Evolutionary conservation across 2,329 filamentous ascomycete genomes (phyloP).

Genomic region (Trichoderma simmonsii): DNA sequence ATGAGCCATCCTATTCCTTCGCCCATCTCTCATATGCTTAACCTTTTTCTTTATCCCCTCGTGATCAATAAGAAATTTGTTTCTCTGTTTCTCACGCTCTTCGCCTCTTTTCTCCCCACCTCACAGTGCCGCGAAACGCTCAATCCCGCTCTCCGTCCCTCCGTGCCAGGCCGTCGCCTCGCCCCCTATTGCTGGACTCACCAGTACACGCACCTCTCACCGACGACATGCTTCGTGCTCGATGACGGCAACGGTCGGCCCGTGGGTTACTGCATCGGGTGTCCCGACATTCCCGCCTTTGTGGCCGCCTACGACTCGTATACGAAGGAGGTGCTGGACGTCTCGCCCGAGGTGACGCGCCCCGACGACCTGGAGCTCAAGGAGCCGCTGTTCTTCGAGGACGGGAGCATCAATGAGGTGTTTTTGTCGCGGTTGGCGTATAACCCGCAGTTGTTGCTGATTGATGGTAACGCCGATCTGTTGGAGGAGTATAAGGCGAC

Average conservation of each 20-base stretch:
- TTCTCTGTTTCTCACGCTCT: not conserved
- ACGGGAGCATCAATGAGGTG: constrained; percentile 26
- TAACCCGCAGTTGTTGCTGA: constrained; percentile 39
- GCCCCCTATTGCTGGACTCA: constrained; percentile 52
- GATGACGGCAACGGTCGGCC: constrained; percentile 44
- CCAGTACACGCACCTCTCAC: constrained; percentile 47
- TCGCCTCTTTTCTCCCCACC: not conserved
- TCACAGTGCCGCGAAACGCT: constrained; percentile 47
- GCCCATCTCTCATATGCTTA: not conserved
- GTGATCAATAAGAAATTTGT: not conserved
- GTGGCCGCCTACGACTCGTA: constrained; percentile 39
- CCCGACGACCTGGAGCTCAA: constrained; percentile 27
- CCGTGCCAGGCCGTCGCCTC: constrained; percentile 34
- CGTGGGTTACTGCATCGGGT: constrained; percentile 51
- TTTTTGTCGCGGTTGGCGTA: constrained; percentile 43
- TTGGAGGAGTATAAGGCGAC: constrained; percentile 40
- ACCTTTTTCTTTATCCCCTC: not conserved
- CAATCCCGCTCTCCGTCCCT: constrained; percentile 39
- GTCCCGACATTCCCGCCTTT: constrained; percentile 42
- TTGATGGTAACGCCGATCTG: constrained; percentile 34
- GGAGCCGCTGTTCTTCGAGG: constrained; percentile 32
- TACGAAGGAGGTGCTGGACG: constrained; percentile 34
- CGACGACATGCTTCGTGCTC: constrained; percentile 45
- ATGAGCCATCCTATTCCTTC: not conserved
- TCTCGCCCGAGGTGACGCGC: constrained; percentile 24